Evolutionary conservation across 192 early-diverging fungal species (phyloP), one percentile per base, ranked within the genome.

Genomic region (Gryganskiella cystojenkinii): DNA sequence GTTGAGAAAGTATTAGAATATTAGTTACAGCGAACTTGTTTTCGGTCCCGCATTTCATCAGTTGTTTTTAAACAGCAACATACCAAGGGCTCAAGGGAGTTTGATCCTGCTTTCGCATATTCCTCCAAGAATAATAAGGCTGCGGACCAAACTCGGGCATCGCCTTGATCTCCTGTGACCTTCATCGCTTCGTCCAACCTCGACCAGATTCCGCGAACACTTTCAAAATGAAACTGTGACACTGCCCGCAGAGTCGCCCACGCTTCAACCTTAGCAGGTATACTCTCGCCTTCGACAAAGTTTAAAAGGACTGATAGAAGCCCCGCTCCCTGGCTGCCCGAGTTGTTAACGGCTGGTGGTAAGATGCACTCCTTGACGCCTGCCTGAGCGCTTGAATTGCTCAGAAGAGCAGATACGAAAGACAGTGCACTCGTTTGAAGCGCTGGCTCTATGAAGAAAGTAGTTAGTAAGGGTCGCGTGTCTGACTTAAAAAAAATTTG

Each of bases 171-270:
- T 22, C 69, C 49, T 15, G 35, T 67, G 1, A 8, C 42, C 22
- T 35, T 40, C 30, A 86, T 46, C 4, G 67, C 40, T 17, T 37
- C 40, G 50, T 82, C 69, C 6, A 86, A 15, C 22, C 62, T 37
- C 19, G 42, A n/a, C 85, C 85, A 86, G 28, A 40, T 25, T 43
- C 44, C 43, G 34, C 45, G 49, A 5, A 76, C 35, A 14, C 50
- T 28, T 0, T 28, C 35, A 69, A 83, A 71, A 60, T 86, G 73
- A 14, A 63, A 64, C 46, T 72, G 76, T 17, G 83, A 65, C 13
- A 79, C 71, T 13, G 75, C 64, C 25, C 74, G 67, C 25, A 84
- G 51, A 11, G 74, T 54, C 42, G 65, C 56, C 86, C 86, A 88
- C 1, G 71, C 72, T 45, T 84, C 84, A 10, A 79, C 52, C 2